phyloP scores from a whole-genome alignment of 768 basidiomycete species.

The Lactarius hengduanensis region DNA sequence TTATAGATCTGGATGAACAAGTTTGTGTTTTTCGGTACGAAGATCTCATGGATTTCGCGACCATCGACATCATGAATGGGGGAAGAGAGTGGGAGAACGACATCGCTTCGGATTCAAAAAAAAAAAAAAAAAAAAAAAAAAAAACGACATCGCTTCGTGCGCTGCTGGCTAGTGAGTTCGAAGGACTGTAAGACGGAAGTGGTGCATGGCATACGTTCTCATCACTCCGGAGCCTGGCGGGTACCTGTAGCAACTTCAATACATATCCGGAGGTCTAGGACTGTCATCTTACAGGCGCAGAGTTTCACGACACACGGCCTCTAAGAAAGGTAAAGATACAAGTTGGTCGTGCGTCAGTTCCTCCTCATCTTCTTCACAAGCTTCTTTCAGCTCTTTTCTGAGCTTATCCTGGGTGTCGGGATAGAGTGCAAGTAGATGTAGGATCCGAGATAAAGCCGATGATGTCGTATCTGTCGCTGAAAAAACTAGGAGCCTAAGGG shows the following conservation, averaged over 20 bases:
- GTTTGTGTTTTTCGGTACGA: no score
- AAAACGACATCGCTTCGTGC: no score
- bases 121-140: no score
- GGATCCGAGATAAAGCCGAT: not conserved
- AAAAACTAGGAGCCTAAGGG: constrained; percentile 20
- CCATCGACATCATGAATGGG: no score
- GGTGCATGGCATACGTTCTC: no score
- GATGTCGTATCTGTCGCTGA: constrained; percentile 15
- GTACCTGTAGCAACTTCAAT: not conserved
- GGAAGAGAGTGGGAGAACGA: no score
- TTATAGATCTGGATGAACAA: no score
- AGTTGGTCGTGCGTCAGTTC: constrained; percentile 36
- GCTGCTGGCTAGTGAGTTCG: no score
- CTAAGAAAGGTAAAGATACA: constrained; percentile 36
- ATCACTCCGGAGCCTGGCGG: no score
- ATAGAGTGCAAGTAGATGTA: not conserved
- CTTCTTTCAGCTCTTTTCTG: not conserved
- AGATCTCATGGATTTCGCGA: no score
- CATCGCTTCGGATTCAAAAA: no score
- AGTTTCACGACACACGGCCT: constrained; percentile 15
- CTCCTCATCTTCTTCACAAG: constrained; percentile 22
- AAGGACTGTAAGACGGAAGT: no score
- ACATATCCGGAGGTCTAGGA: not conserved
- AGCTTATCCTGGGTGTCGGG: not conserved
- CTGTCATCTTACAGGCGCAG: constrained; percentile 4